phyloP scores from a whole-genome alignment of 192 early-diverging fungal species.

The Coemansia sp. region DNA sequence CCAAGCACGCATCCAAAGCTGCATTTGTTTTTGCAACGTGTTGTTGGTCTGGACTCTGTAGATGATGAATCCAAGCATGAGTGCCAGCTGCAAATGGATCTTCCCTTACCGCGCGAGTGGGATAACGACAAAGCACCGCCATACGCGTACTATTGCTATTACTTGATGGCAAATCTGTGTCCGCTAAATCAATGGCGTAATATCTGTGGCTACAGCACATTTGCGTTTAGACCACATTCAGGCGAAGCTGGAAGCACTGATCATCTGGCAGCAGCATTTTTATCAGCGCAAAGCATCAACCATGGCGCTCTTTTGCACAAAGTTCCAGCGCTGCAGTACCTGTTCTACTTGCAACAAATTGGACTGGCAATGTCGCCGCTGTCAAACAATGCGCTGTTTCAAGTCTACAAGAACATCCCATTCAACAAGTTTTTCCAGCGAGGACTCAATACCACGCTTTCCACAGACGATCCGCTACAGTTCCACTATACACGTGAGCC shows the following conservation, averaged over 20 bases:
- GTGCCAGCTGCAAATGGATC: constrained; percentile 77
- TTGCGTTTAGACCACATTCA: constrained; percentile 90
- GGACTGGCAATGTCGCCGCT: constrained; percentile 97
- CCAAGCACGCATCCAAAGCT: constrained; percentile 83
- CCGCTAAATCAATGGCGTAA: constrained; percentile 76
- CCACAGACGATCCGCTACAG: constrained; percentile 93
- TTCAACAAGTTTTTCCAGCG: constrained; percentile 89
- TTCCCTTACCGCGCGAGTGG: constrained; percentile 66
- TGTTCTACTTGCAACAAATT: constrained; percentile 93
- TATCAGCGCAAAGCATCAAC: constrained; percentile 81
- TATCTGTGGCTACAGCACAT: constrained; percentile 82
- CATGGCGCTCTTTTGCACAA: constrained; percentile 93
- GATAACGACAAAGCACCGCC: constrained; percentile 73
- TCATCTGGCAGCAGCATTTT: constrained; percentile 84
- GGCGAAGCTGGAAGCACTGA: constrained; percentile 95
- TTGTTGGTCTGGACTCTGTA: constrained; percentile 91
- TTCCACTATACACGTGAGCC: constrained; percentile 97
- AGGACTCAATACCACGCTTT: constrained; percentile 87
- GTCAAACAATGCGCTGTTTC: constrained; percentile 93
- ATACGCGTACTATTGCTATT: constrained; percentile 92
- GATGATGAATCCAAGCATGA: constrained; percentile 94
- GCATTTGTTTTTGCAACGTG: constrained; percentile 92
- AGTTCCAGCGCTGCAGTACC: constrained; percentile 90
- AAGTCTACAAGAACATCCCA: constrained; percentile 89
- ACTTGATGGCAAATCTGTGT: constrained; percentile 84